phyloP scores from a whole-genome alignment of 306 rosid species.

The Aeschynomene evenia region DNA sequence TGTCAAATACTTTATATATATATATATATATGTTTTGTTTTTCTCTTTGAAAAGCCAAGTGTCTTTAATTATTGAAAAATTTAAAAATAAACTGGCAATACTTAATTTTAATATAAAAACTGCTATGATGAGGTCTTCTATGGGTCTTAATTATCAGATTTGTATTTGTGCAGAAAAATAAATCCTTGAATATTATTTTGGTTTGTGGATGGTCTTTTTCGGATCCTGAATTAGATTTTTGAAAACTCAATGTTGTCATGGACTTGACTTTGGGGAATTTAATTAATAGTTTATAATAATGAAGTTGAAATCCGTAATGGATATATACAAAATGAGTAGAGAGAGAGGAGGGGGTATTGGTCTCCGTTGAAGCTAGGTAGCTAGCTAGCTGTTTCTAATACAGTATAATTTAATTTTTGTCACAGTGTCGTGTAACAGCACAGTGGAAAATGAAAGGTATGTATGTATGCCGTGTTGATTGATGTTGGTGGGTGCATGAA shows the following conservation, averaged over 20 bases:
- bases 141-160: too few species aligned
- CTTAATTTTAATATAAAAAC: too few species aligned
- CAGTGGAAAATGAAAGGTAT: constrained; percentile 42
- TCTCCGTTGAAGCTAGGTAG: neutral
- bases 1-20: too few species aligned
- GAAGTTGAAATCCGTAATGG: constrained; percentile 12
- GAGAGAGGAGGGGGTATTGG: too few species aligned
- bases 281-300: neutral
- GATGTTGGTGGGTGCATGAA: constrained; percentile 35
- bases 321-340: constrained; percentile 19
- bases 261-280: constrained; percentile 11
- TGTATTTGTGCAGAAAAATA: too few species aligned
- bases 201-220: constrained; percentile 67
- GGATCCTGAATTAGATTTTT: constrained; percentile 31
- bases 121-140: too few species aligned
- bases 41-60: too few species aligned
- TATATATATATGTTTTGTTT: too few species aligned
- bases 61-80: too few species aligned
- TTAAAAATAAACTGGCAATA: too few species aligned
- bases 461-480: constrained; percentile 29
- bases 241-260: constrained; percentile 36
- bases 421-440: constrained; percentile 7
- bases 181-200: neutral
- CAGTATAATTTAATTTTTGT: too few species aligned
- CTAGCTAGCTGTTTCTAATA: too few species aligned